These are phyloP conservation scores for Blastocystis sp. DNA, from an alignment of 352 stramenopile species.

Conservation along the genomic window DNA sequence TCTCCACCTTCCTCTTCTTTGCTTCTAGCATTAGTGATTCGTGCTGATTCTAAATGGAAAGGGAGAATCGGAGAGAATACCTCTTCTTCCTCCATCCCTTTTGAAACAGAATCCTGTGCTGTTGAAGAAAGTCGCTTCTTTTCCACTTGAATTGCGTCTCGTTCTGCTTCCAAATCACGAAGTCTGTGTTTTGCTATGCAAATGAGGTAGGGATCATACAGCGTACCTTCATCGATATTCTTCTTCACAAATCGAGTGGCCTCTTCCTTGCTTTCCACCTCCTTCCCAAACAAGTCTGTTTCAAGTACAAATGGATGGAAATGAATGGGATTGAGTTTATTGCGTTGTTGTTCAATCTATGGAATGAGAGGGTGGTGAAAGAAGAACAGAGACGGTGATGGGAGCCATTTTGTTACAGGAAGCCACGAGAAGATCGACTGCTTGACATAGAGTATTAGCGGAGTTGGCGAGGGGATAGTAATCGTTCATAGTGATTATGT, in stretches of 20 bases:
- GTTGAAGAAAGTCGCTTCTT: conserved; percentile 5
- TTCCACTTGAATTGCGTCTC: neutral
- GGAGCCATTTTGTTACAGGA: conserved; percentile 31
- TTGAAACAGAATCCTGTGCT: neutral
- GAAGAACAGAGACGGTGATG: neutral
- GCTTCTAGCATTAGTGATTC: neutral
- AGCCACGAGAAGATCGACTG: neutral
- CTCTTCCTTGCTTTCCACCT: neutral
- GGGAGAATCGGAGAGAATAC: neutral
- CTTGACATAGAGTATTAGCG: neutral
- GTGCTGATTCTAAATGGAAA: conserved; percentile 4
- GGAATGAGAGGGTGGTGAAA: neutral
- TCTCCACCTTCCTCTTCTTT: conserved; percentile 20
- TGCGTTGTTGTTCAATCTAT: conserved; percentile 14
- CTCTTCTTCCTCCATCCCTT: conserved; percentile 4
- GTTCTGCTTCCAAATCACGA: neutral
- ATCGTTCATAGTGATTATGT: neutral
- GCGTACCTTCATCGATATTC: neutral
- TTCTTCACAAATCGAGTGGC: neutral
- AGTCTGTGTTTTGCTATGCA: neutral
- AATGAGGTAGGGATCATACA: neutral
- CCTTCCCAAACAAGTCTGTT: neutral
- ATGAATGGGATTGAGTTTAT: neutral
- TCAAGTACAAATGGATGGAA: neutral
- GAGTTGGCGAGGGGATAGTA: neutral